Evolutionary conservation across 1,284 basidiomycete genomes (phyloP).

Genomic region (Austropuccinia psidii): DNA sequence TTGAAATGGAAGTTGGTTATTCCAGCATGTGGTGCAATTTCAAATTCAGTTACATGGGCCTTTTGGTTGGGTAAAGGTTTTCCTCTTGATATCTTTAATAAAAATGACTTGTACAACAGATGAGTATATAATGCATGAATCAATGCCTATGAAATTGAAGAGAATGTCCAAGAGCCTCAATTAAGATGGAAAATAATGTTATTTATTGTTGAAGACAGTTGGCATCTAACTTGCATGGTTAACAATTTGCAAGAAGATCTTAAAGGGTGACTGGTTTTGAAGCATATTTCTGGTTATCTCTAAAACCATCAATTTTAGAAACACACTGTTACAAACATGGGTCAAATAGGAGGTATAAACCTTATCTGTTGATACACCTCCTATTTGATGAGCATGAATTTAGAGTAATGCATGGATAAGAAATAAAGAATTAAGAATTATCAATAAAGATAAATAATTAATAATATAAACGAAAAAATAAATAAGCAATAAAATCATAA

Average conservation of each 20-base stretch:
- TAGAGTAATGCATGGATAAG: too few species aligned
- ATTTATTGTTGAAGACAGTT: neutral
- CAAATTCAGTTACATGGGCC: slow-evolving; percentile 48
- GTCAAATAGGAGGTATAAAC: too few species aligned
- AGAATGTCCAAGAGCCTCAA: neutral
- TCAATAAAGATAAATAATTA: too few species aligned
- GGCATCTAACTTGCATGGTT: slow-evolving; percentile 64
- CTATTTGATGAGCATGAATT: too few species aligned
- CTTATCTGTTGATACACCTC: too few species aligned
- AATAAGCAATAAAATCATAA: too few species aligned
- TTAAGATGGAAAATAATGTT: neutral
- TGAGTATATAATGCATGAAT: slow-evolving; percentile 74
- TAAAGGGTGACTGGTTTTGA: slow-evolving; percentile 91
- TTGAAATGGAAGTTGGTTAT: slow-evolving; percentile 87
- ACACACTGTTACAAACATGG: slow-evolving; percentile 65
- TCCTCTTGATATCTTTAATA: slow-evolving; percentile 81
- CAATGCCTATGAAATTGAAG: slow-evolving; percentile 56
- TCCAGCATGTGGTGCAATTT: slow-evolving; percentile 56
- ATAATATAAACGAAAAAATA: too few species aligned
- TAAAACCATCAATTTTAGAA: slow-evolving; percentile 82
- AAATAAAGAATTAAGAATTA: too few species aligned
- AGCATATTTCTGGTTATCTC: slow-evolving; percentile 83
- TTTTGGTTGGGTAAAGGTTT: slow-evolving; percentile 67
- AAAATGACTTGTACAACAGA: slow-evolving; percentile 75
- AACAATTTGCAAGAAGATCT: slow-evolving; percentile 93